phyloP scores from a whole-genome alignment of 108 stramenopile species.

The Chaetoceros tenuissimus region DNA sequence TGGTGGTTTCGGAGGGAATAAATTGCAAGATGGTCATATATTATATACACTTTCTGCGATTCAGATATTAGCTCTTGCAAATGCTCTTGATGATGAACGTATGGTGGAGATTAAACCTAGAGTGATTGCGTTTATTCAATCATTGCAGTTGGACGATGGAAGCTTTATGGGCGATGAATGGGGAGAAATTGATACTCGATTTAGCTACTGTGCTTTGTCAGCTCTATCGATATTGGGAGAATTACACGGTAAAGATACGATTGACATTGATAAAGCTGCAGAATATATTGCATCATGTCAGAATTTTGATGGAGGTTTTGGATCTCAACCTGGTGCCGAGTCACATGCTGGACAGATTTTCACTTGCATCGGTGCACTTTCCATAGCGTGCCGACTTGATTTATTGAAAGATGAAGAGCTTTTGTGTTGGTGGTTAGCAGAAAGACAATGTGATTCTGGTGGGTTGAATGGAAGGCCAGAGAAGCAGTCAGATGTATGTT shows the following conservation, averaged over 20 bases:
- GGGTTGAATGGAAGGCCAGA: slow-evolving; percentile 95
- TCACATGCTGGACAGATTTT: slow-evolving; percentile 97
- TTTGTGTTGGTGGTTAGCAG: slow-evolving; percentile 99
- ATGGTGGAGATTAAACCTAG: slow-evolving; percentile 23
- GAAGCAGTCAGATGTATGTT: slow-evolving; percentile 99
- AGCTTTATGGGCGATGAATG: slow-evolving; percentile 92
- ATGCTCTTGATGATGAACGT: slow-evolving; percentile 40
- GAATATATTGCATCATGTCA: slow-evolving; percentile 75
- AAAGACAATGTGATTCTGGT: slow-evolving; percentile 97
- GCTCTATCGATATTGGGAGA: slow-evolving; percentile 68
- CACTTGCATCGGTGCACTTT: slow-evolving; percentile 92
- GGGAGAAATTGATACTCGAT: slow-evolving; percentile 98
- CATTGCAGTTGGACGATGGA: slow-evolving; percentile 93
- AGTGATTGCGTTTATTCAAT: slow-evolving; percentile 59
- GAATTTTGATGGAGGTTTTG: slow-evolving; percentile 99
- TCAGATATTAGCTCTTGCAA: slow-evolving; percentile 91
- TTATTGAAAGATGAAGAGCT: slow-evolving; percentile 54
- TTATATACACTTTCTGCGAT: slow-evolving; percentile 95
- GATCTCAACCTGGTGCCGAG: slow-evolving; percentile 90
- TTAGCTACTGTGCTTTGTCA: slow-evolving; percentile 93
- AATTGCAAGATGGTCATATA: slow-evolving; percentile 91
- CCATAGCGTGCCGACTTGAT: slow-evolving; percentile 82
- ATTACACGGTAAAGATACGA: slow-evolving; percentile 18
- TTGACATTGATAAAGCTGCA: slow-evolving; percentile 63
- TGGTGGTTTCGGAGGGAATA: slow-evolving; percentile 94